Conservation (phyloP, 2,329 filamentous ascomycete genomes). For the Blastomyces parvus region DNA sequence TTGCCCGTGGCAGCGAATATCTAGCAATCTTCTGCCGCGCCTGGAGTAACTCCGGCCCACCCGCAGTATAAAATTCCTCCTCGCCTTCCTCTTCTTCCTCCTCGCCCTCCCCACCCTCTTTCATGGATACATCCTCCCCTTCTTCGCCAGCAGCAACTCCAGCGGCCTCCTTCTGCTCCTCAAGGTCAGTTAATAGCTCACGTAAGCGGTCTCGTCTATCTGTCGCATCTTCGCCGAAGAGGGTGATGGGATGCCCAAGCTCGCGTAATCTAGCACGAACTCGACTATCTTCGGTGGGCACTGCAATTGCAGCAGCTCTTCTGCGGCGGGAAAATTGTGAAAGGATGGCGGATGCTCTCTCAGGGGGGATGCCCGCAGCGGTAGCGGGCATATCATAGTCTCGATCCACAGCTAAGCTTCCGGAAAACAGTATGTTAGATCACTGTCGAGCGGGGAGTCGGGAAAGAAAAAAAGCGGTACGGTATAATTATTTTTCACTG, state of each 20-base stretch:
- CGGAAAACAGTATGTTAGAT: slow-evolving; percentile 6
- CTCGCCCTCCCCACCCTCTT: slow-evolving; percentile 43
- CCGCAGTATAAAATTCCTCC: slow-evolving; percentile 92
- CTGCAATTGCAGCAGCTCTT: slow-evolving; percentile 75
- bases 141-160: slow-evolving; percentile 45
- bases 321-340: slow-evolving; percentile 87
- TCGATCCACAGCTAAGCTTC: slow-evolving; percentile 54
- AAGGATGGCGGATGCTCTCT: slow-evolving; percentile 75
- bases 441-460: background rate
- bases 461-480: background rate
- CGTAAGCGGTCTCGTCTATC: slow-evolving; percentile 81
- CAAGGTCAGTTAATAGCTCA: slow-evolving; percentile 64
- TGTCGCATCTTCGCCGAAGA: slow-evolving; percentile 82
- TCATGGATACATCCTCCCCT: slow-evolving; percentile 44
- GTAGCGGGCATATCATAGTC: slow-evolving; percentile 70
- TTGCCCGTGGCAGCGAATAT: slow-evolving; percentile 75
- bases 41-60: slow-evolving; percentile 61
- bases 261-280: slow-evolving; percentile 74
- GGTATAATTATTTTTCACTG: background rate
- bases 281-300: slow-evolving; percentile 85
- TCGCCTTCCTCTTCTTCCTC: slow-evolving; percentile 60
- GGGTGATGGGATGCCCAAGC: slow-evolving; percentile 83
- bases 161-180: slow-evolving; percentile 49
- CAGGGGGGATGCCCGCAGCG: slow-evolving; percentile 58
- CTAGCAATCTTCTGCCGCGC: slow-evolving; percentile 70